Conservation (phyloP, 2,329 filamentous ascomycete genomes). For the Pseudonectria foliicola region DNA sequence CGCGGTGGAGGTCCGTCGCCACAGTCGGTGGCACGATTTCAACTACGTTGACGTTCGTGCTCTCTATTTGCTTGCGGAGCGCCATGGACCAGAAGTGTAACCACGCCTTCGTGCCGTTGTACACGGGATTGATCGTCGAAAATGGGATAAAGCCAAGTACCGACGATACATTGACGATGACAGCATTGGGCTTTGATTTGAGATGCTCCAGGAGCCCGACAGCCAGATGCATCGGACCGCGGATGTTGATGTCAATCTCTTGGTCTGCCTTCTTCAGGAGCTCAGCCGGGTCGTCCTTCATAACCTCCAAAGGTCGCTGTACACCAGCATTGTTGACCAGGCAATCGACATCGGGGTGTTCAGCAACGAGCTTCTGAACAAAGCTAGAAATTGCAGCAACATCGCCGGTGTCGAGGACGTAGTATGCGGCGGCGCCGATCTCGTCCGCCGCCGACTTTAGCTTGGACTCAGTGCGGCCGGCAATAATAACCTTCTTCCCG, state of each 20-base stretch:
- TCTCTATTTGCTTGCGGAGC: constrained; percentile 41
- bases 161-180: constrained; percentile 49
- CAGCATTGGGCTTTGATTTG: constrained; percentile 29
- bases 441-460: constrained; percentile 35
- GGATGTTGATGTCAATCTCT: constrained; percentile 52
- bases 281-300: constrained; percentile 25
- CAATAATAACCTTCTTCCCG: constrained; percentile 45
- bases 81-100: constrained; percentile 51
- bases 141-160: constrained; percentile 46
- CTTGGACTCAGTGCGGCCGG: constrained; percentile 47
- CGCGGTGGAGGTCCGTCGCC: constrained; percentile 47
- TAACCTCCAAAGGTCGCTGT: constrained; percentile 44
- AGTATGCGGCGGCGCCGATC: constrained; percentile 42
- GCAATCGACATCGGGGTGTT: constrained; percentile 47
- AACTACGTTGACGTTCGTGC: constrained; percentile 38
- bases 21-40: constrained; percentile 51
- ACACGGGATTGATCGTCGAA: constrained; percentile 48
- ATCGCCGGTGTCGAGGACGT: constrained; percentile 44
- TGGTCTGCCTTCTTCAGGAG: constrained; percentile 46
- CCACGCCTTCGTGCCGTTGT: constrained; percentile 54
- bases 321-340: constrained; percentile 54
- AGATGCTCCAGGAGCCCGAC: constrained; percentile 43
- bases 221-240: constrained; percentile 49
- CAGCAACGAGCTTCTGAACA: constrained; percentile 34
- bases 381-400: constrained; percentile 37